Base-by-base conservation (phyloP, 2,329 filamentous ascomycete species). In the Fusarium xyrophilum region DNA sequence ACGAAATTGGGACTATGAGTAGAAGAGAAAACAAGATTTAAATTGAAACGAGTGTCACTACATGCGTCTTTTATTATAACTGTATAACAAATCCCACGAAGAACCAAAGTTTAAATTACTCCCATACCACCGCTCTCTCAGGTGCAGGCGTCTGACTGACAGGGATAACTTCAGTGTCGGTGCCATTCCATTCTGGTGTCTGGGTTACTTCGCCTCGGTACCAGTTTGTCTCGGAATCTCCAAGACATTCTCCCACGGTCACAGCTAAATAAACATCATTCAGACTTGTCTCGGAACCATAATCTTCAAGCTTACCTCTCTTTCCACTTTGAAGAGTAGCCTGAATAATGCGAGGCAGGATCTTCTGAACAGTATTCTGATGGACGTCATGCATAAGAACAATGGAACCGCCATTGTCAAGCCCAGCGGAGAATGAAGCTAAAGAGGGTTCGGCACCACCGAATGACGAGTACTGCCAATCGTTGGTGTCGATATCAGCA, bases 401-500 rank as follows among this genome's bases (percentile, higher is more conserved):
- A 39, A 65, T 65, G 6, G 62, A 65, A 10, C 60, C 62, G 3
- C 62, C 54, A n/a, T 39, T 33, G 9, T 28, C 30, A 3, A 65
- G 39, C 3, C 62, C 62, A 14, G 36, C 6, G 23, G 48, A 52
- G n/a, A 14, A 65, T n/a, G 36, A 5, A 17, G 44, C 54, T 60
- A 65, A 0, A 25, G 62, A 59, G 9, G 40, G 19, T 12, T 53
- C 60, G 21, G 39, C 46, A 44, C 47, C 62, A 9, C 62, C 60
- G 14, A 23, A 50, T 11, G 62, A 59, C 30, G 33, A 53, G 6
- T 65, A 48, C 15, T 30, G 36, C 62, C 62, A 65, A 30, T 65
- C 62, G 32, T 65, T 19, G 46, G 62, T 65, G 60, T 65, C 54
- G 40, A 65, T 60, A 54, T 65, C 62, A 65, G 62, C 62, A n/a